These are phyloP conservation scores for Obelidium mucronatum DNA, from an alignment of 192 early-diverging fungal genomes.

Conservation along the genomic window DNA sequence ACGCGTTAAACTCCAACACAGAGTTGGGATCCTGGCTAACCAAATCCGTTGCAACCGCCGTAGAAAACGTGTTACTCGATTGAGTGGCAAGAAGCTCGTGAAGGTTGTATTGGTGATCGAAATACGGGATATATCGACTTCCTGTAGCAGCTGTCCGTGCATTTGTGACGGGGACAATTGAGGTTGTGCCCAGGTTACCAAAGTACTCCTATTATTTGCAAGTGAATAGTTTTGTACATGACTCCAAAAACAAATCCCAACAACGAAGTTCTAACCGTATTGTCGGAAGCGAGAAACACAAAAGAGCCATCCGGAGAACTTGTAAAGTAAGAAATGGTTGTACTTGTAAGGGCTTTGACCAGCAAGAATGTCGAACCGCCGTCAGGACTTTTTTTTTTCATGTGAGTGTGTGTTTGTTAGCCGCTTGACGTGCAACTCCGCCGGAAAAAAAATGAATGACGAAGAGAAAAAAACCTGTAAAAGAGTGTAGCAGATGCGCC, in stretches of 20 bases:
- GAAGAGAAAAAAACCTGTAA: neutral
- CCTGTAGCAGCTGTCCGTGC: neutral
- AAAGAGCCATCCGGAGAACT: slow-evolving; percentile 21
- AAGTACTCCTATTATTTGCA: slow-evolving; percentile 20
- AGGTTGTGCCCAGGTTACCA: slow-evolving; percentile 9
- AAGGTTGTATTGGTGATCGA: neutral
- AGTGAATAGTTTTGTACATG: no score
- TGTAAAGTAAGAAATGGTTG: slow-evolving; percentile 12
- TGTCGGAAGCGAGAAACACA: slow-evolving; percentile 19
- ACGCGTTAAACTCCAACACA: neutral
- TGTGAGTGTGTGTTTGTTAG: neutral
- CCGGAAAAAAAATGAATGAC: neutral
- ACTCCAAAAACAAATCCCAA: no score
- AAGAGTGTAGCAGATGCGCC: neutral
- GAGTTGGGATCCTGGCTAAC: no score
- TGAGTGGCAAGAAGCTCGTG: neutral
- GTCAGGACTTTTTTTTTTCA: slow-evolving; percentile 19
- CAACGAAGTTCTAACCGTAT: no score
- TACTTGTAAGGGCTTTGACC: neutral
- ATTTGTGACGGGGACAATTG: neutral
- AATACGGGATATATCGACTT: slow-evolving; percentile 3
- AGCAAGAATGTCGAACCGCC: slow-evolving; percentile 11
- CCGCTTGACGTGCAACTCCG: no score
- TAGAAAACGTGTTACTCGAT: neutral
- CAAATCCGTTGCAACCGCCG: neutral